phyloP scores from a whole-genome alignment of 2,329 filamentous ascomycete genomes.

The Aspergillus sp. region DNA sequence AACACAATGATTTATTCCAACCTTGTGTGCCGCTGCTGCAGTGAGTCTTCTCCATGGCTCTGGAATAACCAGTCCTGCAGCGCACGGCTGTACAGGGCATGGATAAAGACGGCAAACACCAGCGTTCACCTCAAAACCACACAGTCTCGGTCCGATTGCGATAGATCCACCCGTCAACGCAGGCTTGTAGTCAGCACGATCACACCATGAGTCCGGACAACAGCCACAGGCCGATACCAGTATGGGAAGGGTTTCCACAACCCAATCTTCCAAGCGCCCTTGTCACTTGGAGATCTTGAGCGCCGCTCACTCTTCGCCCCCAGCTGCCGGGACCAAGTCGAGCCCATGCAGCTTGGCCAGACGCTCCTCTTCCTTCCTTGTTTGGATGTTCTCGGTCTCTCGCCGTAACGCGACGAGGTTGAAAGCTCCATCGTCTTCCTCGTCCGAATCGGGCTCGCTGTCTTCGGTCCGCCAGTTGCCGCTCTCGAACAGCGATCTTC shows the following conservation, averaged over 20 bases:
- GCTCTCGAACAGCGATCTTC: conserved; percentile 92
- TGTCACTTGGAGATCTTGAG: conserved; percentile 19
- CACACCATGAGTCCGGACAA: conserved; percentile 21
- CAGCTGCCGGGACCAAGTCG: conserved; percentile 22
- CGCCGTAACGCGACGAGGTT: conserved; percentile 78
- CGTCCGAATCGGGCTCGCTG: conserved; percentile 62
- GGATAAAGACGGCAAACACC: conserved; percentile 18
- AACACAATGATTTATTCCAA: conserved; percentile 27
- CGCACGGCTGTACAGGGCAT: conserved; percentile 9
- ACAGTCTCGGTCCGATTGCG: conserved; percentile 22
- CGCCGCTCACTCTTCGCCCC: conserved; percentile 28
- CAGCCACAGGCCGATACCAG: conserved; percentile 21
- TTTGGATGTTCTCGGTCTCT: conserved; percentile 77
- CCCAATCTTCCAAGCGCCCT: conserved; percentile 29
- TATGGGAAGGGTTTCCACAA: conserved; percentile 22
- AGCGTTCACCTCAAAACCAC: conserved; percentile 20
- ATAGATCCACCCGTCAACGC: conserved; percentile 18
- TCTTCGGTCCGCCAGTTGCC: conserved; percentile 79
- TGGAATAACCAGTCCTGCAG: conserved; percentile 9
- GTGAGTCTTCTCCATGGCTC: conserved; percentile 17
- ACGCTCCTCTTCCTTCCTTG: conserved; percentile 75
- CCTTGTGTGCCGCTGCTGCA: conserved; percentile 24
- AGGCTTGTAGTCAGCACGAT: conserved; percentile 27
- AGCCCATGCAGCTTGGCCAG: conserved; percentile 41
- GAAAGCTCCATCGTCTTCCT: conserved; percentile 55